These are phyloP conservation scores for Mortierella sp. DNA, from an alignment of 371 early-diverging fungal genomes.

Conservation along the genomic window DNA sequence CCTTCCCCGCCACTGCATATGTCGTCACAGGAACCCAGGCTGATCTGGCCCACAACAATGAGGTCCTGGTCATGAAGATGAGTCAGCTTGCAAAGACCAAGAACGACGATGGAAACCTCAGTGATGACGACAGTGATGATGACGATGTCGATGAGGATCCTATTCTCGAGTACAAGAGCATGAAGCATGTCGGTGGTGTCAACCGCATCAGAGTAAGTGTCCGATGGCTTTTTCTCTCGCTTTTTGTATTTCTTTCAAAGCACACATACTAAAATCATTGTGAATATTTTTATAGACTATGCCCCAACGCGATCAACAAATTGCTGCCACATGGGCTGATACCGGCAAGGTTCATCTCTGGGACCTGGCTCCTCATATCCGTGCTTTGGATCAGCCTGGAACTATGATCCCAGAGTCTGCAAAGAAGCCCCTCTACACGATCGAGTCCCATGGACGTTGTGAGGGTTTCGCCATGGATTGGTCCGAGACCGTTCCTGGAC, in stretches of 20 bases:
- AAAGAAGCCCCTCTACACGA: conserved; percentile 80
- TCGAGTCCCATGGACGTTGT: conserved; percentile 79
- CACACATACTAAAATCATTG: no score
- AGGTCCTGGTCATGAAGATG: conserved; percentile 93
- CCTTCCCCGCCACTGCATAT: conserved; percentile 92
- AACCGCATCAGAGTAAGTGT: conserved; percentile 84
- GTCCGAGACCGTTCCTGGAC: conserved; percentile 76
- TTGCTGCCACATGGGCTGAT: conserved; percentile 95
- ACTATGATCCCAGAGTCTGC: conserved; percentile 67
- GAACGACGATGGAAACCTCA: conserved; percentile 78
- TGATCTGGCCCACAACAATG: conserved; percentile 84
- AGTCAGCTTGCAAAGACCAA: conserved; percentile 91
- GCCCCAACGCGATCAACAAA: conserved; percentile 69
- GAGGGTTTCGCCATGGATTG: conserved; percentile 98
- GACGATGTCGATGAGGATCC: conserved; percentile 93
- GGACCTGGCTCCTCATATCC: conserved; percentile 81
- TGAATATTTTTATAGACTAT: conserved; percentile 54
- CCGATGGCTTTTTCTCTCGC: no score
- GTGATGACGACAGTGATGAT: conserved; percentile 83
- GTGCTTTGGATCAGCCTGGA: conserved; percentile 86
- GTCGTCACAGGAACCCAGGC: conserved; percentile 97
- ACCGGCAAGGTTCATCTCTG: conserved; percentile 93
- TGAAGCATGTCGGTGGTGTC: conserved; percentile 91
- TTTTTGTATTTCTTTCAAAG: no score
- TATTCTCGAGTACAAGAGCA: conserved; percentile 82